Percentiles rank a stretch among this genome's conserved stretches.
Evolutionary conservation across 306 rosid genomes (phyloP).

Genomic region (Urtica urens): DNA sequence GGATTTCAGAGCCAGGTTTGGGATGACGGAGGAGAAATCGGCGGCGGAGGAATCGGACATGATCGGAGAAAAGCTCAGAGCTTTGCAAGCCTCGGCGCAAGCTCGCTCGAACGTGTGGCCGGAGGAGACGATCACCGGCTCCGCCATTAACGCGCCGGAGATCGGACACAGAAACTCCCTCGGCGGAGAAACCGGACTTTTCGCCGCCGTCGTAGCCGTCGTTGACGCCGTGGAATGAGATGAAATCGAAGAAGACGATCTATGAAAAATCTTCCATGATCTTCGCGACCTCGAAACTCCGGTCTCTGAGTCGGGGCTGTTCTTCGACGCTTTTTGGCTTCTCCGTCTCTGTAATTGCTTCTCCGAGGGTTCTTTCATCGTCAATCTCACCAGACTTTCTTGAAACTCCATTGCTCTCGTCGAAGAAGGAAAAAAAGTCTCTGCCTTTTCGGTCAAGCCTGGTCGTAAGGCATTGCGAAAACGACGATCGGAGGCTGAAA

Average conservation of each 20-base stretch:
- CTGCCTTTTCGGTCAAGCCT: not conserved
- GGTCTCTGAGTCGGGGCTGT: constrained; percentile 4
- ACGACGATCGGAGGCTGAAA: constrained; percentile 8
- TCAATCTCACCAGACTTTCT: constrained; percentile 31
- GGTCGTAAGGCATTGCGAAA: no score
- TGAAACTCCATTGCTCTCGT: constrained; percentile 52
- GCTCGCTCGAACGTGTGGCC: constrained; percentile 78
- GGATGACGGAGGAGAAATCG: constrained; percentile 62
- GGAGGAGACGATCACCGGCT: constrained; percentile 82
- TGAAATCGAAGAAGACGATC: constrained; percentile 23
- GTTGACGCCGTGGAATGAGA: constrained; percentile 11
- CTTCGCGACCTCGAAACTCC: constrained; percentile 20
- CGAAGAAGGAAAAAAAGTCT: not conserved
- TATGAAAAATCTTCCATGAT: constrained; percentile 63
- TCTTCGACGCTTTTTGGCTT: constrained; percentile 8
- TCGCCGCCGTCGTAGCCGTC: constrained; percentile 12
- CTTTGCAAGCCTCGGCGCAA: constrained; percentile 45
- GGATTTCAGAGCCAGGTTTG: constrained; percentile 73
- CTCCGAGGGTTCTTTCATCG: constrained; percentile 18
- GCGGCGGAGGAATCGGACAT: constrained; percentile 47
- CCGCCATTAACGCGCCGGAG: constrained; percentile 58
- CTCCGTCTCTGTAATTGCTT: constrained; percentile 16
- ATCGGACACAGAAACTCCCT: constrained; percentile 77
- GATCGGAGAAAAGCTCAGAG: constrained; percentile 38
- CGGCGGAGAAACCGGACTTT: constrained; percentile 32